Conservation (phyloP, 129 eudicot species). For the Apium graveolens region DNA sequence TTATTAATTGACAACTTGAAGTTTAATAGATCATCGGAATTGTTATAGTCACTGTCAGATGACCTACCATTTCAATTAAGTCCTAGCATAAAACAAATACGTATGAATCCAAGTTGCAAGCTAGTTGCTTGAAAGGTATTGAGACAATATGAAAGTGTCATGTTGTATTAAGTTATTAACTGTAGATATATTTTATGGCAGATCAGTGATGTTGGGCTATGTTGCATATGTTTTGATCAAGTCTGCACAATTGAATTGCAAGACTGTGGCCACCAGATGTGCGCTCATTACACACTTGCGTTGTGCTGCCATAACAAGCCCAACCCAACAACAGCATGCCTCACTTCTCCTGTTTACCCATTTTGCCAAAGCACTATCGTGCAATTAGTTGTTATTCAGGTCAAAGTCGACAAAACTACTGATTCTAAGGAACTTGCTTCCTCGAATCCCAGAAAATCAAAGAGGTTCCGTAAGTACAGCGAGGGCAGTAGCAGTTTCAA, state of each 20-base stretch:
- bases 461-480: constrained; percentile 29
- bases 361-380: constrained; percentile 87
- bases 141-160: not conserved
- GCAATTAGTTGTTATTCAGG: constrained; percentile 28
- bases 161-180: not conserved
- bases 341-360: constrained; percentile 75
- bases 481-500: constrained; percentile 51
- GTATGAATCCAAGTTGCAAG: not conserved
- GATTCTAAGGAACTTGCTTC: constrained; percentile 20
- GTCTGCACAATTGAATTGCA: constrained; percentile 89
- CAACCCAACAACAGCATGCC: constrained; percentile 63
- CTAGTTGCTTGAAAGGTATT: not conserved
- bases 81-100: not conserved
- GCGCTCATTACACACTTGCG: constrained; percentile 87
- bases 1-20: not conserved
- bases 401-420: constrained; percentile 1
- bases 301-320: constrained; percentile 98
- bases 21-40: not conserved
- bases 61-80: not conserved
- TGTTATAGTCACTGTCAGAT: not conserved
- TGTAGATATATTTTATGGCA: constrained; percentile 22
- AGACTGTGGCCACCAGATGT: constrained; percentile 97
- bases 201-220: constrained; percentile 77
- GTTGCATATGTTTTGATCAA: constrained; percentile 98
- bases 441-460: constrained; percentile 27